Evolutionary conservation across 352 stramenopile species (phyloP), one percentile per base, ranked within the genome.

Genomic region (Phytophthora capsici): DNA sequence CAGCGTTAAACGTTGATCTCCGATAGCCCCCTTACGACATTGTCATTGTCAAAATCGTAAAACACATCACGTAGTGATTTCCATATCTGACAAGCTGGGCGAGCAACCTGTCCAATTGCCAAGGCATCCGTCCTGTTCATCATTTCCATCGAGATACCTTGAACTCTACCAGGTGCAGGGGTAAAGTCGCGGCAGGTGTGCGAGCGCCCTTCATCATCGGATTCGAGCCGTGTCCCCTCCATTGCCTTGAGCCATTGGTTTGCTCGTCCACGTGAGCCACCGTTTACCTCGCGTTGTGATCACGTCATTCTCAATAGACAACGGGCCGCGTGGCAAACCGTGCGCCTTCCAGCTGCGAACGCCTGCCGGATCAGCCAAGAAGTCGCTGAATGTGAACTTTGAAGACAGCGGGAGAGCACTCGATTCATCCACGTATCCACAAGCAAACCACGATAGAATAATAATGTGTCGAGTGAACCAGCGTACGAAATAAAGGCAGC

Each of bases 191-290:
- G n/a, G n/a, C n/a, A n/a, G n/a, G n/a, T n/a, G n/a, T n/a, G n/a
- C n/a, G n/a, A n/a, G n/a, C n/a, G 61, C 98, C 95, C 49, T 97
- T 97, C 81, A 96, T 97, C 80, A 98, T 98, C 12, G 97, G 91
- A 40, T 98, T 96, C 87, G 4, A 99, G 78, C 0, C 78, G 77
- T 6, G 49, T 76, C 4, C 90, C 91, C 63, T 98, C 89, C 85
- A 98, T 96, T 3, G 94, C 93, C 60, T 97, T 97, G 62, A 99
- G 97, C 96, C 96, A 99, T 57, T 98, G 98, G 67, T 99, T 99
- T 8, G 93, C 96, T 56, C 99, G 96, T 0, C 90, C 93, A 62
- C 98, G 93, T 16, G 96, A 96, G 96, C 96, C 96, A 99, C 1
- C 96, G 78, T 48, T 94, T 95, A 12, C 94, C 91, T 32, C 91